Base-by-base conservation (phyloP, 352 stramenopile species). In the Globisporangium canariense region DNA sequence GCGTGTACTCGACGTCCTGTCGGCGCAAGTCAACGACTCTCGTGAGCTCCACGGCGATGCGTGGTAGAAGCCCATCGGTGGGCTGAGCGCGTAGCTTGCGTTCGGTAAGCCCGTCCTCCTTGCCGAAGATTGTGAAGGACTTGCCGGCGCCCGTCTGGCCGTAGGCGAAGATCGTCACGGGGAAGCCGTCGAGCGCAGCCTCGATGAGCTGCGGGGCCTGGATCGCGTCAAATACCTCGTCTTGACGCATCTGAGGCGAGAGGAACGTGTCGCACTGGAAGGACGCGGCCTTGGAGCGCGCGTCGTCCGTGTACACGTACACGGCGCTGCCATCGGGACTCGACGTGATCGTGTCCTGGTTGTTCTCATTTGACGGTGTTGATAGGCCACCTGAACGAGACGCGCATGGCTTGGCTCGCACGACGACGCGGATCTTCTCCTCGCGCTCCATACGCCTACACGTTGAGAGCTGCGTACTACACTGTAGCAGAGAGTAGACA, bases 91-190 rank as follows among this genome's bases (percentile, higher is more conserved):
- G 54, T 43, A 72, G 49, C 49, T 70, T 79, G 25, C 69, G 70
- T 54, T 77, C 71, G 0, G 62, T 72, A 16, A 55, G 34, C 5
- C 64, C 58, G 9, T 89, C 71, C 47, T 92, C 83, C 25, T 79
- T 78, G 3, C 83, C 81, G 51, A 92, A 92, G 65, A 92, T 90
- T 16, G 81, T 90, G 51, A 81, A 86, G 9, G 79, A 90, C 60
- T 92, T 92, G 52, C 83, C 83, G 0, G 83, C 79, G 9, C 83
- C 83, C 0, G 81, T 90, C 64, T 92, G 81, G 5, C 83, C 83
- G 41, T 92, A 92, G 22, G 83, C 81, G 56, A 92, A 90, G 34
- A 92, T 79, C 28, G 83, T 92, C 16, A 89, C 80, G 0, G 83
- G 77, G 53, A 84, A 92, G 25, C 81, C 83, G 4, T 89, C 75